These are phyloP conservation scores for Penicillium steckii DNA, from an alignment of 495 filamentous ascomycete species.

Conservation along the genomic window DNA sequence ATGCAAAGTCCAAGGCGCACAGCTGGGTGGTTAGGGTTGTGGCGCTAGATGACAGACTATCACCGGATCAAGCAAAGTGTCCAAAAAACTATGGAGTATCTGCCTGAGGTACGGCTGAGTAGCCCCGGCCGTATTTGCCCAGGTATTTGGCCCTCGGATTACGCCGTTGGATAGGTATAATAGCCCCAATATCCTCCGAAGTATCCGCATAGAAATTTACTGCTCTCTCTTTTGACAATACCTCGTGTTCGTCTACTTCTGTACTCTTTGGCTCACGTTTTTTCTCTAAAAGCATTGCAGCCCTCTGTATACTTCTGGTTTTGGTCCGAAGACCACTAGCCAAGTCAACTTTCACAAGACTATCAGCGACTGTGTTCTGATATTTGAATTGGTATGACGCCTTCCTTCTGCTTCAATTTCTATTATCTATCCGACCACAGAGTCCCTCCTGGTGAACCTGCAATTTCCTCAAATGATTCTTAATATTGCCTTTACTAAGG, in stretches of 20 bases:
- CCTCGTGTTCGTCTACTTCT: too few relatives aligned
- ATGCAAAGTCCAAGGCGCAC: slow-evolving; percentile 2
- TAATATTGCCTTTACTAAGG: too few relatives aligned
- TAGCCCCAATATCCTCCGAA: slow-evolving; percentile 15
- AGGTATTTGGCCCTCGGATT: slow-evolving; percentile 9
- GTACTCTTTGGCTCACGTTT: neutral
- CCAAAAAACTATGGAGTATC: slow-evolving; percentile 7
- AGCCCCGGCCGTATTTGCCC: slow-evolving; percentile 17
- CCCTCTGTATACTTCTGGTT: neutral
- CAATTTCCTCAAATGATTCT: too few relatives aligned
- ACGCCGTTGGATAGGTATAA: slow-evolving; percentile 13
- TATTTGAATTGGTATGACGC: slow-evolving; percentile 7
- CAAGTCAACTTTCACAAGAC: neutral
- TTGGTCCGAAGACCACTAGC: neutral
- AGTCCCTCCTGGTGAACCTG: neutral
- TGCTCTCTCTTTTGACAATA: slow-evolving; percentile 1
- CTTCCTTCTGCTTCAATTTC: neutral
- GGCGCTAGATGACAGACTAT: slow-evolving; percentile 12
- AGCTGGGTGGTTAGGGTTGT: slow-evolving; percentile 14
- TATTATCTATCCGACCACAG: neutral
- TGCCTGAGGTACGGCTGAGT: slow-evolving; percentile 1
- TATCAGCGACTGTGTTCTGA: neutral
- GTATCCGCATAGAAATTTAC: slow-evolving; percentile 6
- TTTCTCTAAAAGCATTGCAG: neutral
- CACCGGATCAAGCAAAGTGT: slow-evolving; percentile 5